phyloP scores from a whole-genome alignment of 306 rosid genomes.

The Trifolium pratense region DNA sequence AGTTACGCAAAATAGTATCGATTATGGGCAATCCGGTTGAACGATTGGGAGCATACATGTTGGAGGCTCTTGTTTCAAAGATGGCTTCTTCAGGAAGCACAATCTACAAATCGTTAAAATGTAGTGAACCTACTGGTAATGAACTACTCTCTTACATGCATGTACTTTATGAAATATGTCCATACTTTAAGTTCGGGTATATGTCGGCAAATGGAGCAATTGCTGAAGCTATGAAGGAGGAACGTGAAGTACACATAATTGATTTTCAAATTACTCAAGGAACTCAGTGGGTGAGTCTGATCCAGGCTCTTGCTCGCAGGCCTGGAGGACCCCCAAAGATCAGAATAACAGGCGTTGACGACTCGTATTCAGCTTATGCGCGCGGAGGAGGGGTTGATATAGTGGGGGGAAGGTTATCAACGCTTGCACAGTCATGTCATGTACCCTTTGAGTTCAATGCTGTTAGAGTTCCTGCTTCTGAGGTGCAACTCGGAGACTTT shows the following conservation, averaged over 20 bases:
- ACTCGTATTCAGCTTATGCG: conserved; percentile 66
- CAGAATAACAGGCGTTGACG: conserved; percentile 79
- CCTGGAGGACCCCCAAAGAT: conserved; percentile 89
- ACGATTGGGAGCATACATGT: conserved; percentile 86
- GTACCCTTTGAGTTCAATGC: conserved; percentile 91
- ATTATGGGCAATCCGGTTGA: conserved; percentile 82
- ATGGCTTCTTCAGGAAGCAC: conserved; percentile 81
- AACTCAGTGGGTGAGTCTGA: conserved; percentile 80
- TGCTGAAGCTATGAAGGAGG: conserved; percentile 88
- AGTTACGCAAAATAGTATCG: conserved; percentile 80
- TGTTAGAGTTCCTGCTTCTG: conserved; percentile 55
- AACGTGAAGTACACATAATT: conserved; percentile 75
- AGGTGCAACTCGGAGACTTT: conserved; percentile 71
- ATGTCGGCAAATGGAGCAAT: conserved; percentile 98
- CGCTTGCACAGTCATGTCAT: conserved; percentile 67
- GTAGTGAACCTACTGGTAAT: conserved; percentile 82
- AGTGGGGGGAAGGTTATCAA: conserved; percentile 66
- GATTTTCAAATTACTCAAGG: conserved; percentile 94
- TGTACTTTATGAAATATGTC: conserved; percentile 81
- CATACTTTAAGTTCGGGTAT: conserved; percentile 90
- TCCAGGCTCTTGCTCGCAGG: conserved; percentile 80
- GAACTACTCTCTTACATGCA: conserved; percentile 94
- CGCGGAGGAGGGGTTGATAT: conserved; percentile 80
- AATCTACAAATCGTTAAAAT: conserved; percentile 78
- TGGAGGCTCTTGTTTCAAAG: conserved; percentile 90